A percentile compares a stretch with the other conserved stretches of the same genome.
Evolutionary conservation across 2,329 filamentous ascomycete genomes (phyloP).

Genomic region (Cadophora sp.): DNA sequence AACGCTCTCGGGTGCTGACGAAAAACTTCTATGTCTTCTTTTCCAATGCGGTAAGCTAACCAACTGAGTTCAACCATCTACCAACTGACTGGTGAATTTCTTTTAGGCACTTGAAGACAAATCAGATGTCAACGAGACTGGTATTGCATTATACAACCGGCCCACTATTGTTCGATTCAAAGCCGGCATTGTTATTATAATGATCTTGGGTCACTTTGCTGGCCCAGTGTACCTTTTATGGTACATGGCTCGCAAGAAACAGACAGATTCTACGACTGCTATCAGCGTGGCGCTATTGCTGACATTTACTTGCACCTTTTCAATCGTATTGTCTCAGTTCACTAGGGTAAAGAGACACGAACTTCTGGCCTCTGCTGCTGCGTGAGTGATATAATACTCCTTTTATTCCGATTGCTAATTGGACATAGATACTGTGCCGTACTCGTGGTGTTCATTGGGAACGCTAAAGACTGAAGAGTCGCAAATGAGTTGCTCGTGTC

Average conservation of each 20-base stretch:
- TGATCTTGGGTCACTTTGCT: neutral
- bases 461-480: too few relatives aligned
- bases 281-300: neutral
- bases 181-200: neutral
- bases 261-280: neutral
- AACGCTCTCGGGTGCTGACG: too few relatives aligned
- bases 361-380: neutral
- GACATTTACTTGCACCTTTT: neutral
- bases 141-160: neutral
- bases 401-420: neutral
- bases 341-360: neutral
- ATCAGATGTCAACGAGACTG: neutral
- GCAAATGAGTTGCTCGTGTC: too few relatives aligned
- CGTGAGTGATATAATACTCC: neutral
- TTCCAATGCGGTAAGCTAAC: neutral
- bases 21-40: too few relatives aligned
- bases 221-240: neutral
- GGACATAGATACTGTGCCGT: neutral
- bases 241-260: neutral
- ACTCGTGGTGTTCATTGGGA: conserved; percentile 3
- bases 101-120: neutral
- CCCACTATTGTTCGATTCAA: neutral
- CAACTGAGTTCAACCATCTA: too few relatives aligned
- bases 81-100: too few relatives aligned
- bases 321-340: neutral